Evolutionary conservation across 441 rosid genomes (phyloP).

Genomic region (Eugenia klotzschiana): DNA sequence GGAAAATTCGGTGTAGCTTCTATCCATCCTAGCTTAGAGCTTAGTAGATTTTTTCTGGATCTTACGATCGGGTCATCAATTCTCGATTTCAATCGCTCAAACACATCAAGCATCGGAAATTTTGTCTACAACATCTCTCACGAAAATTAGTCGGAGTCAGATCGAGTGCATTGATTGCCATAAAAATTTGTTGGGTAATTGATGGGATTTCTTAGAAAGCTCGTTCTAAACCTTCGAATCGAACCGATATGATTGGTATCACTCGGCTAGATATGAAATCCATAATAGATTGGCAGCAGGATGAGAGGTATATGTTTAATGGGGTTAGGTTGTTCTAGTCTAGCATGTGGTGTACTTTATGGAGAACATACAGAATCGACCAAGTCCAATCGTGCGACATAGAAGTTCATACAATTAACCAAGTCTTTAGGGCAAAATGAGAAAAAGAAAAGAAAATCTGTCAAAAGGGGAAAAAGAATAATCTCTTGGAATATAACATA

Average conservation of each 20-base stretch:
- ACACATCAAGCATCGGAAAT: background rate
- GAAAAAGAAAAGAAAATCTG: too few relatives aligned
- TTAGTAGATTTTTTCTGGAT: background rate
- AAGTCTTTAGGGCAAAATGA: too few relatives aligned
- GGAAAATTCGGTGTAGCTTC: background rate
- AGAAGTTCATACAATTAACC: too few relatives aligned
- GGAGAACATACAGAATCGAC: background rate
- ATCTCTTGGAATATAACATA: background rate
- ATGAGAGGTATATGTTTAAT: too few relatives aligned
- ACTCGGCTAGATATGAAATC: too few relatives aligned
- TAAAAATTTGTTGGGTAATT: background rate
- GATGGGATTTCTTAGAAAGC: background rate
- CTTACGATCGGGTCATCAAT: background rate
- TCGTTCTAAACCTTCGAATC: background rate
- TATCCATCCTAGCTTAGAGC: background rate
- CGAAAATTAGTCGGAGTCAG: rapidly evolving
- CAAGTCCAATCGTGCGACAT: background rate
- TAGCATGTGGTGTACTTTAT: too few relatives aligned
- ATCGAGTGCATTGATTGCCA: background rate
- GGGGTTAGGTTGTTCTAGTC: too few relatives aligned
- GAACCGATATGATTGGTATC: too few relatives aligned
- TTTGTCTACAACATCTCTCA: too few relatives aligned
- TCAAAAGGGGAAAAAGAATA: too few relatives aligned
- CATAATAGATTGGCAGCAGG: too few relatives aligned
- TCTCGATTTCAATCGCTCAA: background rate